Conservation (phyloP, 2,329 filamentous ascomycete genomes). For the Penicillium sp. region DNA sequence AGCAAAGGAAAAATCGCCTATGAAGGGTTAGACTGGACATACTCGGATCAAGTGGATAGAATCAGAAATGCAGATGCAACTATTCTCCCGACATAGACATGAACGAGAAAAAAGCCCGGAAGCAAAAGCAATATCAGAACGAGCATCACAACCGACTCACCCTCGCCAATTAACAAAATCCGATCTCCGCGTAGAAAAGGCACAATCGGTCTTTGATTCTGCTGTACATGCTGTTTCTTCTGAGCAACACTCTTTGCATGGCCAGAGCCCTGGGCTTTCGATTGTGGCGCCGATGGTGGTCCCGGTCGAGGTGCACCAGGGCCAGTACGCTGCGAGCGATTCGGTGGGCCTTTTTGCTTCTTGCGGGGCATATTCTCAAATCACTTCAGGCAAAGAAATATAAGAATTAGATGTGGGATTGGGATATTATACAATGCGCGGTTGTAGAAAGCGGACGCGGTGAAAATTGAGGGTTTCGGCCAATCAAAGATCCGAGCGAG, state of each 20-base stretch:
- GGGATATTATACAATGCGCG: background rate
- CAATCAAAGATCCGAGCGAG: constrained; percentile 18
- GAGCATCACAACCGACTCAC: constrained; percentile 27
- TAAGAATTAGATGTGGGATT: constrained; percentile 1
- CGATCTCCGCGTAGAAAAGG: constrained; percentile 41
- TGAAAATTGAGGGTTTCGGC: constrained; percentile 11
- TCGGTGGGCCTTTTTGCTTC: constrained; percentile 14
- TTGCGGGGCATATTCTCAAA: constrained; percentile 24
- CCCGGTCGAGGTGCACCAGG: constrained; percentile 3
- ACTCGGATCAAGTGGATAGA: background rate
- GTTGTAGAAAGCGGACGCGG: background rate
- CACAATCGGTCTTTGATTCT: constrained; percentile 30
- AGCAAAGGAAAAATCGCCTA: constrained; percentile 47
- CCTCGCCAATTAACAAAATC: constrained; percentile 43
- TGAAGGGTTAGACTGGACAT: constrained; percentile 8
- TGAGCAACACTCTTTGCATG: constrained; percentile 9
- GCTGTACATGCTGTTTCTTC: constrained; percentile 19
- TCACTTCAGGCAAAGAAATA: too few species aligned
- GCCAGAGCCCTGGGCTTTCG: background rate
- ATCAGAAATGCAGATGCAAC: background rate
- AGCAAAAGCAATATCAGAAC: background rate
- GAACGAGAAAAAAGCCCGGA: too few species aligned
- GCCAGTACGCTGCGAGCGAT: constrained; percentile 10
- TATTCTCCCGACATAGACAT: background rate
- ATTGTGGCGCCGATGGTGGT: background rate